These are phyloP conservation scores for Pugionium dolabratum DNA, from an alignment of 345 rosid genomes.

Conservation along the genomic window DNA sequence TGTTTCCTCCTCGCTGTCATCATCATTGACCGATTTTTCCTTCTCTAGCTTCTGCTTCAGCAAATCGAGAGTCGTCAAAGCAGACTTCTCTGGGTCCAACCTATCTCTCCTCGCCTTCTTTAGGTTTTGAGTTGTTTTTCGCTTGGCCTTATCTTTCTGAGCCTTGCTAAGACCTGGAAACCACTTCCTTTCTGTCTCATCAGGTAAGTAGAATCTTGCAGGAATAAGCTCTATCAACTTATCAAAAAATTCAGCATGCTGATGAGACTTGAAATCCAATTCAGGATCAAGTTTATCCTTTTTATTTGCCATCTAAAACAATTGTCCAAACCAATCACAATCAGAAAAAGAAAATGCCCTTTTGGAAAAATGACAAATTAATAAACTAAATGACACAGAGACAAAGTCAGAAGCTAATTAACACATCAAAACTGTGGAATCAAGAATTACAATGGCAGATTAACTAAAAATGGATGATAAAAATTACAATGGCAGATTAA, in stretches of 20 bases:
- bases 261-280: slow-evolving; percentile 49
- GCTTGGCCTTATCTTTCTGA: slow-evolving; percentile 67
- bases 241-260: slow-evolving; percentile 65
- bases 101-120: slow-evolving; percentile 82
- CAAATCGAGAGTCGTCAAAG: slow-evolving; percentile 61
- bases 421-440: slow-evolving; percentile 13
- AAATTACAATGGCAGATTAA: not conserved
- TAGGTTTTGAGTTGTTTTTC: slow-evolving; percentile 60
- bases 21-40: slow-evolving; percentile 42
- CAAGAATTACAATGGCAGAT: slow-evolving; percentile 9
- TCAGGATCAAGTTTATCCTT: slow-evolving; percentile 30
- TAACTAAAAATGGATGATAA: not conserved
- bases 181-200: slow-evolving; percentile 76
- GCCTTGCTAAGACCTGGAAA: slow-evolving; percentile 77
- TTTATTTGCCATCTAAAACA: slow-evolving; percentile 54
- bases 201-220: slow-evolving; percentile 83
- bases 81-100: slow-evolving; percentile 68
- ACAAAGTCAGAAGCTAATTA: slow-evolving; percentile 13
- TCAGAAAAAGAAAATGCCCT: slow-evolving; percentile 14
- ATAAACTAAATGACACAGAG: not conserved
- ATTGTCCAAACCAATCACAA: slow-evolving; percentile 26
- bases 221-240: slow-evolving; percentile 78
- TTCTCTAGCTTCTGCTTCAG: slow-evolving; percentile 66
- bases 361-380: not conserved
- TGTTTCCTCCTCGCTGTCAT: slow-evolving; percentile 47